Percentiles rank a stretch among this genome's conserved stretches.
These are phyloP conservation scores for Hortaea werneckii DNA, from an alignment of 2,329 filamentous ascomycete species.

Conservation along the genomic window DNA sequence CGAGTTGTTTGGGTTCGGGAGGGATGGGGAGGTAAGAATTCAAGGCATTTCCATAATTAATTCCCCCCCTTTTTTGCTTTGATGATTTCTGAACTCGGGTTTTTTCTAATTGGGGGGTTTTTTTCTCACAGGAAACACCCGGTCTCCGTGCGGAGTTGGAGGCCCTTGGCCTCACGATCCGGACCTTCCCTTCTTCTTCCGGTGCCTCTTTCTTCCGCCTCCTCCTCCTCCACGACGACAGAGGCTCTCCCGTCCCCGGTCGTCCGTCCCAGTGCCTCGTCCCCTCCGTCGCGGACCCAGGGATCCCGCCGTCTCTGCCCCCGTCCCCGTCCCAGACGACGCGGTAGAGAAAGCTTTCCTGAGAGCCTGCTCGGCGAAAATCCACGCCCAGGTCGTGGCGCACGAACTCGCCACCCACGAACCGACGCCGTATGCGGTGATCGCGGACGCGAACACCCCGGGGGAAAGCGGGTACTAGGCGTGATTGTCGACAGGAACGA, in stretches of 20 bases:
- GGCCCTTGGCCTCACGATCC: slow-evolving; percentile 1
- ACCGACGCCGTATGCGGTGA: neutral
- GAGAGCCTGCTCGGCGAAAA: neutral
- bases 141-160: neutral
- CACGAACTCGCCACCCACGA: neutral
- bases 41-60: neutral
- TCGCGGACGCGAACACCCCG: neutral
- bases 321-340: neutral
- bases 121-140: neutral
- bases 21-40: slow-evolving; percentile 1
- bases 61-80: neutral
- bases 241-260: too few relatives aligned
- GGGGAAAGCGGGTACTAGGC: neutral
- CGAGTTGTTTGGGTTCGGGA: slow-evolving; percentile 4
- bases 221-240: neutral
- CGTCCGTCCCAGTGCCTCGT: too few relatives aligned
- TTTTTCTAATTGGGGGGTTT: too few relatives aligned
- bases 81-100: neutral
- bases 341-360: neutral
- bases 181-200: neutral
- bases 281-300: neutral
- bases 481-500: neutral
- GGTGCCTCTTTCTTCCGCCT: too few relatives aligned
- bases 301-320: neutral
- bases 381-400: neutral